Base-by-base conservation (phyloP, 2,329 filamentous ascomycete genomes). In the Penicillium brevicompactum region DNA sequence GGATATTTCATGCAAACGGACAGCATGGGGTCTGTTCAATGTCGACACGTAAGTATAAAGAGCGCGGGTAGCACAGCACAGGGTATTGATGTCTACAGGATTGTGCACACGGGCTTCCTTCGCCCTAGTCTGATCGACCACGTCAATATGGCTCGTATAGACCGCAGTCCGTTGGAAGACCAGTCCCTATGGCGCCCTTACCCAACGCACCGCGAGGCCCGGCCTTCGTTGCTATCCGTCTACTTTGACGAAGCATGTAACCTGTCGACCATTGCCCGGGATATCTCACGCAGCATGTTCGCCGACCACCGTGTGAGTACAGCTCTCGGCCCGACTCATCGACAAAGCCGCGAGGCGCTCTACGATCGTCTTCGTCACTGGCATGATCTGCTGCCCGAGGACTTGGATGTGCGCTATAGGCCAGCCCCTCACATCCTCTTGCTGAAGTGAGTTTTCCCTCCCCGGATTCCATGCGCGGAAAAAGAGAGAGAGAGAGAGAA, bases 11-110 rank as follows among this genome's bases (percentile, higher is more conserved):
- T 53, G 67, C 45, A 66, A 61, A 46, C 60, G 67, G 46, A 72
- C 71, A 6, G 70, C 70, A 1, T 75, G 73, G 73, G 73, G 73
- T 0, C 42, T 75, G 18, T 75, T 73, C 40, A 70, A 75, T 40
- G 64, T 74, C 31, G 73, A 75, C 43, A 74, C 73, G 73, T 74
- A 57, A 52, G 72, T 67, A 14, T 18, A 18, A 18, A 18, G 40
- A 3, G 4, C 32, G 1, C 2, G 41, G 13, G 5, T 11, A 27
- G 14, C 27, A 22, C 21, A n/a, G 2, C 13, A 3, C 3, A 49
- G 30, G 31, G 21, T 4, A 51, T 16, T 22, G 3, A 22, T 5
- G 27, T 10, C 45, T 8, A 13, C 37, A 75, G 72, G 2, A 64
- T 71, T 44, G 64, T 73, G 3, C 72, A 74, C 51, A 67, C 71